A percentile compares a stretch with the other conserved stretches of the same genome.
Evolutionary conservation across 306 rosid genomes (phyloP).

Genomic region (Rubus parviflorus): DNA sequence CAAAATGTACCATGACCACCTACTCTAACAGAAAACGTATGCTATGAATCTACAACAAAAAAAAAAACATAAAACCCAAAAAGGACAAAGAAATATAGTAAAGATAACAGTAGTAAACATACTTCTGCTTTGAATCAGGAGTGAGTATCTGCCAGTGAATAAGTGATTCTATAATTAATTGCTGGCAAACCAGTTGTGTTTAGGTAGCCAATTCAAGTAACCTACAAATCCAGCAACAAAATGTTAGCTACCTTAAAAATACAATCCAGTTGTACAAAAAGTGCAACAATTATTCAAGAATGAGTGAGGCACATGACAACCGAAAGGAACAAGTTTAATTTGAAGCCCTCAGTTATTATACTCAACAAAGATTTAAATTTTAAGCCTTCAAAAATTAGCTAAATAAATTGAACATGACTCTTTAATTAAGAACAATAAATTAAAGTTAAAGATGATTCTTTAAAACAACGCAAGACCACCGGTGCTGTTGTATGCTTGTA

Average conservation of each 20-base stretch:
- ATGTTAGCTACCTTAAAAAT: not conserved
- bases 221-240: constrained; percentile 49
- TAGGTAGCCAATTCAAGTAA: constrained; percentile 98
- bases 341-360: not conserved
- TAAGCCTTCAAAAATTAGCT: not conserved
- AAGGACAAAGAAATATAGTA: constrained; percentile 4
- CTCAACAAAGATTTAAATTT: not conserved
- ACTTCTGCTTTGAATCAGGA: constrained; percentile 84
- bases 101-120: constrained; percentile 26
- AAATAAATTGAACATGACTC: not conserved
- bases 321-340: not conserved
- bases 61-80: not conserved
- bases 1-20: constrained; percentile 4
- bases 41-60: constrained; percentile 23
- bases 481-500: too few species aligned
- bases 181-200: constrained; percentile 98
- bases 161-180: constrained; percentile 89
- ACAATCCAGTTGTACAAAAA: not conserved
- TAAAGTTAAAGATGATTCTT: too few species aligned
- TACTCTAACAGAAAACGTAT: constrained; percentile 26
- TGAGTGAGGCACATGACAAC: not conserved
- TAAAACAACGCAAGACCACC: too few species aligned
- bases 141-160: constrained; percentile 79
- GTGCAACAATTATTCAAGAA: not conserved
- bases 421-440: too few species aligned